A percentile compares a stretch with the other conserved stretches of the same genome.
phyloP scores from a whole-genome alignment of 345 rosid species.

The Balakata baccata region DNA sequence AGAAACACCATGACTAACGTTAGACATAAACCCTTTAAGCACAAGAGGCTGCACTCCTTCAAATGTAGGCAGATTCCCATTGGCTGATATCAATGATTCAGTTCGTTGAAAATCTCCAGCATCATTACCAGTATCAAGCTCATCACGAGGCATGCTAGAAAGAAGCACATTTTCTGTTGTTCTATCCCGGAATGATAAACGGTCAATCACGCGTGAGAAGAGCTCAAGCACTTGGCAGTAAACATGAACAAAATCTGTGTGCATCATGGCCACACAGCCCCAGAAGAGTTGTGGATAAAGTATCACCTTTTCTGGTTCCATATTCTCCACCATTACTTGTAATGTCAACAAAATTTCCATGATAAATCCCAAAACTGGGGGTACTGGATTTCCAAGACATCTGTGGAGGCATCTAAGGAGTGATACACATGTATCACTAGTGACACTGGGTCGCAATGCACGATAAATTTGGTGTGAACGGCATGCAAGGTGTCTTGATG shows the following conservation, averaged over 20 bases:
- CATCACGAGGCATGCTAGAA: slow-evolving; percentile 98
- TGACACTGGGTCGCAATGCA: slow-evolving; percentile 87
- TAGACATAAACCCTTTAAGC: slow-evolving; percentile 92
- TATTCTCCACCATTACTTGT: slow-evolving; percentile 99
- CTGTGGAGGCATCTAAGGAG: slow-evolving; percentile 96
- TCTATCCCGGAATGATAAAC: slow-evolving; percentile 81
- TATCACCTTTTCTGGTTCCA: slow-evolving; percentile 98
- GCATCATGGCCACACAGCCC: slow-evolving; percentile 99
- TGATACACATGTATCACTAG: slow-evolving; percentile 85
- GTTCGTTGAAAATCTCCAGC: slow-evolving; percentile 60
- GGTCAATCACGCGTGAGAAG: slow-evolving; percentile 81
- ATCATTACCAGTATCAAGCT: slow-evolving; percentile 47
- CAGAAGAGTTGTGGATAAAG: slow-evolving; percentile 96
- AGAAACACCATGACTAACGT: slow-evolving; percentile 84
- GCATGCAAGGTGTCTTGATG: slow-evolving; percentile 97
- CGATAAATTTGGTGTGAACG: slow-evolving; percentile 99
- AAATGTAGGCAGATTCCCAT: slow-evolving; percentile 73
- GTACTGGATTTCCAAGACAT: slow-evolving; percentile 92
- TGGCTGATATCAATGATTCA: slow-evolving; percentile 67
- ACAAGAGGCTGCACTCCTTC: slow-evolving; percentile 99
- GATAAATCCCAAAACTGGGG: slow-evolving; percentile 90
- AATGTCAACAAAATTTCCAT: slow-evolving; percentile 92
- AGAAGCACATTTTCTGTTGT: slow-evolving; percentile 95
- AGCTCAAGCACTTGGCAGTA: slow-evolving; percentile 99
- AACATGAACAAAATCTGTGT: slow-evolving; percentile 94